Conservation (phyloP, 2,329 filamentous ascomycete genomes). For the Fusarium cicatricum region DNA sequence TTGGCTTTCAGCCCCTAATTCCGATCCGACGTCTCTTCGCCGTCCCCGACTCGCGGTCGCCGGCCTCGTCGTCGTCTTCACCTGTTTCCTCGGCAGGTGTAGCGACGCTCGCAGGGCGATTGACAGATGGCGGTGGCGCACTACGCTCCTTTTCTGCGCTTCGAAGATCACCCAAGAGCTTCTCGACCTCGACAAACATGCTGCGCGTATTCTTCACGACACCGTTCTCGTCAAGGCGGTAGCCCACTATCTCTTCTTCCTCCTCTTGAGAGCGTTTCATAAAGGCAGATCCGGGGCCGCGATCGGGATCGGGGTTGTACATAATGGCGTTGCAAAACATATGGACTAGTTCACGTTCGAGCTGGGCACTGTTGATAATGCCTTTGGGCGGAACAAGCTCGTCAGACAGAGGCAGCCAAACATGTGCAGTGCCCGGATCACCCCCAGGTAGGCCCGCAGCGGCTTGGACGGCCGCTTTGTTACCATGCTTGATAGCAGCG, state of each 20-base stretch:
- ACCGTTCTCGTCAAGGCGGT: slow-evolving; percentile 80
- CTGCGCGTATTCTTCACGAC: slow-evolving; percentile 87
- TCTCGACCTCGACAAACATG: slow-evolving; percentile 90
- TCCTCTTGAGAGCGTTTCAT: slow-evolving; percentile 55
- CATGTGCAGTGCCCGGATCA: slow-evolving; percentile 62
- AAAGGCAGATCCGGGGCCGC: slow-evolving; percentile 72
- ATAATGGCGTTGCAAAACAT: slow-evolving; percentile 99
- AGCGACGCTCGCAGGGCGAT: slow-evolving; percentile 49
- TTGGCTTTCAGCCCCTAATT: slow-evolving; percentile 45
- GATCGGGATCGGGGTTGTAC: slow-evolving; percentile 89
- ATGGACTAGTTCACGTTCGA: slow-evolving; percentile 91
- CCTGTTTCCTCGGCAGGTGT: slow-evolving; percentile 56
- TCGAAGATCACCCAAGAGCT: slow-evolving; percentile 77
- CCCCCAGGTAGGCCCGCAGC: slow-evolving; percentile 68
- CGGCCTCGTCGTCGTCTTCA: slow-evolving; percentile 60
- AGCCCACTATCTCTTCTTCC: slow-evolving; percentile 61
- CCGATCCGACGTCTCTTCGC: slow-evolving; percentile 50
- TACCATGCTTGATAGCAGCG: slow-evolving; percentile 77
- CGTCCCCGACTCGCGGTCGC: slow-evolving; percentile 51
- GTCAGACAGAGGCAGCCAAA: slow-evolving; percentile 74
- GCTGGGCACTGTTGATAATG: slow-evolving; percentile 91
- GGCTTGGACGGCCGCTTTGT: slow-evolving; percentile 67
- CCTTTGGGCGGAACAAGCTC: slow-evolving; percentile 86
- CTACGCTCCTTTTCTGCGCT: slow-evolving; percentile 70
- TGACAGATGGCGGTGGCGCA: slow-evolving; percentile 46